Percentiles rank a stretch among this genome's conserved stretches.
Conservation (phyloP, 179 eudicot species). For the Vitellaria paradoxa region DNA sequence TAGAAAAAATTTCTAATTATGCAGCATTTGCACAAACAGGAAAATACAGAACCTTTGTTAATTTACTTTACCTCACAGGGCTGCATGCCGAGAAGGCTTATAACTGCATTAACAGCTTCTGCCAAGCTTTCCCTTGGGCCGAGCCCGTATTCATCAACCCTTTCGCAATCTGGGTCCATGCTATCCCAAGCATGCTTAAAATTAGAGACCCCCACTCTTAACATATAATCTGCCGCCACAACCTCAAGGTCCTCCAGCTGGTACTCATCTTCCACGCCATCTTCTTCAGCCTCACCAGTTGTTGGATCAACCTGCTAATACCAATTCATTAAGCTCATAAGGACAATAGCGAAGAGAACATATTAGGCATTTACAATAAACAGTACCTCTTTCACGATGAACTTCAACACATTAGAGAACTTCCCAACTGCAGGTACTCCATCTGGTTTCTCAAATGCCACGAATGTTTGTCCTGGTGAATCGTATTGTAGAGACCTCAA, state of each 20-base stretch:
- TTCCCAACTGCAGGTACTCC: conserved; percentile 89
- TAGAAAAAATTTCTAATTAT: no score
- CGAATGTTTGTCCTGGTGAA: conserved; percentile 87
- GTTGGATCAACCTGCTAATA: conserved; percentile 83
- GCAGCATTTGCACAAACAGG: no score
- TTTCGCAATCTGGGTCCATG: conserved; percentile 74
- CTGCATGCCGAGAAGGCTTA: conserved; percentile 92
- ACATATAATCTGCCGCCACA: conserved; percentile 88
- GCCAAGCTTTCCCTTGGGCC: conserved; percentile 90
- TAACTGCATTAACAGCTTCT: conserved; percentile 86
- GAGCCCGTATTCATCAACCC: conserved; percentile 92
- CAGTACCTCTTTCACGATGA: conserved; percentile 82
- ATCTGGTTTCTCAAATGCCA: conserved; percentile 87
- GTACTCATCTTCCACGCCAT: conserved; percentile 97
- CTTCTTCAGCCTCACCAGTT: conserved; percentile 96
- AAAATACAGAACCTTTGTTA: no score
- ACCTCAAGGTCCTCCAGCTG: conserved; percentile 92
- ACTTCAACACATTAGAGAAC: conserved; percentile 75
- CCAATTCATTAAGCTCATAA: conserved; percentile 2
- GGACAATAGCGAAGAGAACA: neutral
- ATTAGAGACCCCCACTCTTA: conserved; percentile 83
- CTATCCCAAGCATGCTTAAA: conserved; percentile 98
- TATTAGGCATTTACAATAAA: neutral
- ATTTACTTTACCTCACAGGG: conserved; percentile 77
- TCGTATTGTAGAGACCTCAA: conserved; percentile 87